Percentiles rank a stretch among this genome's conserved stretches.
Conservation (phyloP, 495 filamentous ascomycete genomes). For the Penicillium angulare region DNA sequence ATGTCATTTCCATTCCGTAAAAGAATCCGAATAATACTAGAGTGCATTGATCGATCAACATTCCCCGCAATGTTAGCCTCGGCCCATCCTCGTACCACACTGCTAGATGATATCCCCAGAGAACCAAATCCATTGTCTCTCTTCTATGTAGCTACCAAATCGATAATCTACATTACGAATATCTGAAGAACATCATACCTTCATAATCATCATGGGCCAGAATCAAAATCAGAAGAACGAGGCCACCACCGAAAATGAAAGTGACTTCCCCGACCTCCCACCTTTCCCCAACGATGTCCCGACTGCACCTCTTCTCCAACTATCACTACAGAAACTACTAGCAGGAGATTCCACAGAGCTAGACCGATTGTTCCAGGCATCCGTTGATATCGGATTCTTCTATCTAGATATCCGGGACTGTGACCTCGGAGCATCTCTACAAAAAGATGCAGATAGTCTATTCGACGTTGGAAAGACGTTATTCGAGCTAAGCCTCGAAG, state of each 20-base stretch:
- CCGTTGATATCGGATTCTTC: conserved; percentile 60
- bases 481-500: conserved; percentile 49
- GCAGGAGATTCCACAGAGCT: conserved; percentile 39
- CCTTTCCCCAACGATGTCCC: conserved; percentile 54
- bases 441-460: conserved; percentile 43
- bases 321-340: conserved; percentile 51
- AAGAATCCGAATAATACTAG: no score
- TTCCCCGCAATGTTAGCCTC: no score
- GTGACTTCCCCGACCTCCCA: conserved; percentile 38
- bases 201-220: background rate
- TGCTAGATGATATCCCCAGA: no score
- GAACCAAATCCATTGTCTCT: background rate
- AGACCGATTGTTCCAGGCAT: conserved; percentile 45
- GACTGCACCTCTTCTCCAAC: conserved; percentile 53
- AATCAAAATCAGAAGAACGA: no score
- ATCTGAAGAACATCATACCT: background rate
- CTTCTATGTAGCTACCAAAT: no score
- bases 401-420: conserved; percentile 54
- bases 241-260: no score
- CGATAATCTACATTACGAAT: no score
- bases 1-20: no score
- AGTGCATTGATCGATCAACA: no score
- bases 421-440: conserved; percentile 36
- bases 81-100: no score
- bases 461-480: conserved; percentile 45